A percentile compares a stretch with the other conserved stretches of the same genome.
phyloP scores from a whole-genome alignment of 2,329 filamentous ascomycete species.

The Pestalotiopsis sp. region DNA sequence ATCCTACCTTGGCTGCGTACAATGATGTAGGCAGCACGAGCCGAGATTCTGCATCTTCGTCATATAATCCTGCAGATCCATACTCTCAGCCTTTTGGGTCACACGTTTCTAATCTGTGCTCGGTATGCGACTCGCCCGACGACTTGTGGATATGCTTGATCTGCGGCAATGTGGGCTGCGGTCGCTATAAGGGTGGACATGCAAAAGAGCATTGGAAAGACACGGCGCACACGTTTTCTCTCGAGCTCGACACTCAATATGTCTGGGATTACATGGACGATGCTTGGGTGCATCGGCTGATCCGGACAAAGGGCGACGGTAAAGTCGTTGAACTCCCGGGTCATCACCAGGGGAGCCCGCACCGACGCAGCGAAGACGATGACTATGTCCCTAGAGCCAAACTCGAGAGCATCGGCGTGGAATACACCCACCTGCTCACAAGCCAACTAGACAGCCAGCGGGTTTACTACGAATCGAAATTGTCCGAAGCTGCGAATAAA shows the following conservation, averaged over 20 bases:
- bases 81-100: constrained; percentile 60
- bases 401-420: constrained; percentile 78
- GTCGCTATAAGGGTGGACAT: constrained; percentile 90
- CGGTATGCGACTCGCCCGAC: constrained; percentile 74
- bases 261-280: constrained; percentile 98
- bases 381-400: constrained; percentile 74
- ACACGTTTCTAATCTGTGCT: constrained; percentile 71
- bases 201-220: constrained; percentile 93
- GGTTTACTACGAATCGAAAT: constrained; percentile 90
- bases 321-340: constrained; percentile 89
- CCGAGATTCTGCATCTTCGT: constrained; percentile 17
- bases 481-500: constrained; percentile 88
- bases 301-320: constrained; percentile 89
- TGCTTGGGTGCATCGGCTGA: constrained; percentile 92
- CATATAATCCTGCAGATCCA: constrained; percentile 50
- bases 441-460: constrained; percentile 92
- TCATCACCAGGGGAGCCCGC: constrained; percentile 35
- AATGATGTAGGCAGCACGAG: constrained; percentile 1
- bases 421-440: constrained; percentile 92
- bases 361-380: constrained; percentile 45
- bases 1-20: constrained; percentile 35
- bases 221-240: constrained; percentile 86
- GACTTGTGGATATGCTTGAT: constrained; percentile 97
- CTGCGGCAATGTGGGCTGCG: constrained; percentile 90
- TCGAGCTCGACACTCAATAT: constrained; percentile 90